These are phyloP conservation scores for Penicillium lividum DNA, from an alignment of 495 filamentous ascomycete genomes.

Conservation along the genomic window DNA sequence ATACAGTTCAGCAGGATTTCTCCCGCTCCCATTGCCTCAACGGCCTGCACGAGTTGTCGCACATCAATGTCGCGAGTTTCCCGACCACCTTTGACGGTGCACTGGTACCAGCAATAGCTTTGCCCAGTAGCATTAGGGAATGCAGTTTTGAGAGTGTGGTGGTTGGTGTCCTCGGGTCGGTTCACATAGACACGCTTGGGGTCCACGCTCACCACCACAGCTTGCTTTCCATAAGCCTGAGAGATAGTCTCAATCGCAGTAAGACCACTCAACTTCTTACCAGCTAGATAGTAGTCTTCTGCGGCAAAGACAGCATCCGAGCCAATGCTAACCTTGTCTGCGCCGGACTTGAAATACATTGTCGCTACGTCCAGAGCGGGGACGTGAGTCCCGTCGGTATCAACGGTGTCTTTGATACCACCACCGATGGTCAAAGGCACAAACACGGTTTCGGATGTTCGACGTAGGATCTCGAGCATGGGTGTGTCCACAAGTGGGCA, in stretches of 20 bases:
- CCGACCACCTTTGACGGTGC: slow-evolving; percentile 91
- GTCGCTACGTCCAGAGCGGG: slow-evolving; percentile 89
- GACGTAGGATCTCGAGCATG: slow-evolving; percentile 90
- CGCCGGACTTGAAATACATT: slow-evolving; percentile 96
- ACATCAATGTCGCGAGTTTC: slow-evolving; percentile 92
- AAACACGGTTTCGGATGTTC: slow-evolving; percentile 88
- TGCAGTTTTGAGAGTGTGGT: slow-evolving; percentile 73
- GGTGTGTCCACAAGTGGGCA: slow-evolving; percentile 88
- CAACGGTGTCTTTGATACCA: slow-evolving; percentile 87
- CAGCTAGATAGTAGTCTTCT: slow-evolving; percentile 76
- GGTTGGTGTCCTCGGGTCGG: slow-evolving; percentile 67
- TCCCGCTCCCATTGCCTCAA: slow-evolving; percentile 94
- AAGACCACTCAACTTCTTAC: slow-evolving; percentile 67
- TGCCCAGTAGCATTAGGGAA: slow-evolving; percentile 75
- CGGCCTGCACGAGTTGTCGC: slow-evolving; percentile 78
- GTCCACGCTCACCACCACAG: slow-evolving; percentile 94
- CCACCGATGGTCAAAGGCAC: slow-evolving; percentile 97
- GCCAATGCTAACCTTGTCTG: slow-evolving; percentile 98
- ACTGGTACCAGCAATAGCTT: slow-evolving; percentile 92
- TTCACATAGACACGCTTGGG: slow-evolving; percentile 87
- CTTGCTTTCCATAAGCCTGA: slow-evolving; percentile 91
- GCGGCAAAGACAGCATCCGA: slow-evolving; percentile 92
- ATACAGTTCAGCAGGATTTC: slow-evolving; percentile 97
- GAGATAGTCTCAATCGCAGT: slow-evolving; percentile 96
- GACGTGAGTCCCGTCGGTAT: slow-evolving; percentile 83